A percentile compares a stretch with the other conserved stretches of the same genome.
Conservation (phyloP, 2,329 filamentous ascomycete species). For the Alternaria sp. region DNA sequence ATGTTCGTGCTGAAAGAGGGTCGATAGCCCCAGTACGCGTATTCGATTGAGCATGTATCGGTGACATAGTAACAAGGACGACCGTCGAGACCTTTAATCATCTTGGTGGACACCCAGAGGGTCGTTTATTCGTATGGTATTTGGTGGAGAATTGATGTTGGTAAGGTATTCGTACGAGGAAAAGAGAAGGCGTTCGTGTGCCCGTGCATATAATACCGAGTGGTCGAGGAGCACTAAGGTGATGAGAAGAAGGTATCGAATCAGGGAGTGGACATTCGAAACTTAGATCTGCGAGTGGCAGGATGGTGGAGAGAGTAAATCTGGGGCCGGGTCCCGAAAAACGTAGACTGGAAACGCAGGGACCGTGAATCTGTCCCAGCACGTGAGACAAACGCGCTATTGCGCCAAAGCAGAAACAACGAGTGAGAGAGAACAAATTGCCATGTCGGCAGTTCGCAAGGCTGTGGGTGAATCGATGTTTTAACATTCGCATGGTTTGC, state of each 20-base stretch:
- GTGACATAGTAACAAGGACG: constrained; percentile 43
- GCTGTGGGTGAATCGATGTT: background rate
- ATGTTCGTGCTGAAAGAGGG: constrained; percentile 55
- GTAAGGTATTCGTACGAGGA: background rate
- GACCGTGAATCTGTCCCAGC: background rate
- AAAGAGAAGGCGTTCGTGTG: background rate
- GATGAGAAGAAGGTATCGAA: background rate
- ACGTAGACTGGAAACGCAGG: background rate
- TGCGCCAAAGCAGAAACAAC: background rate
- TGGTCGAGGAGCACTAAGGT: background rate
- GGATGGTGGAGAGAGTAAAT: background rate
- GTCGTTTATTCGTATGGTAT: background rate
- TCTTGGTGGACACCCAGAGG: background rate
- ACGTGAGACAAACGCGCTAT: background rate
- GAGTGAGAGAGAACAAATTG: background rate
- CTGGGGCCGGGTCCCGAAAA: background rate
- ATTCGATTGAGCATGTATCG: constrained; percentile 50
- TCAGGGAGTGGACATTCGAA: background rate
- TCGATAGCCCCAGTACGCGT: constrained; percentile 56
- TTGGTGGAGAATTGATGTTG: background rate
- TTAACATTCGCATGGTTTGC: background rate
- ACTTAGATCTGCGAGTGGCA: background rate
- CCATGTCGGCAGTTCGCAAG: background rate
- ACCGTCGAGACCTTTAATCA: constrained; percentile 22
- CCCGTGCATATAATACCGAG: background rate